A percentile compares a stretch with the other conserved stretches of the same genome.
phyloP scores from a whole-genome alignment of 2,329 filamentous ascomycete species.

The Lojkania enalia region DNA sequence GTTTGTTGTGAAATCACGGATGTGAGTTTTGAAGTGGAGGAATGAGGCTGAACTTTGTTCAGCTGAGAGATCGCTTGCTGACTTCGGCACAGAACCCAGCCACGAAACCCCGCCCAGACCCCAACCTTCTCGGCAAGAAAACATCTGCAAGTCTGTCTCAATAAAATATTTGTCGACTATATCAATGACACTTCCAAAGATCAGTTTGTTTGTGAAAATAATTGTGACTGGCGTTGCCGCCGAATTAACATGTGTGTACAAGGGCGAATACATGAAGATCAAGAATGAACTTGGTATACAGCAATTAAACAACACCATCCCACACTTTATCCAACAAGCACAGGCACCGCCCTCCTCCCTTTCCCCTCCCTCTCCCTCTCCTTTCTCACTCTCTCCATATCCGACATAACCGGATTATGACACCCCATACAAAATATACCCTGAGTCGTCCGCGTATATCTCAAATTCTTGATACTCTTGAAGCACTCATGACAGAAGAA shows the following conservation, averaged over 20 bases:
- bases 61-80: neutral
- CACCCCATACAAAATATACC: slow-evolving; percentile 13
- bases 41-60: neutral
- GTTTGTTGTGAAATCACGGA: neutral
- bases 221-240: too few species aligned
- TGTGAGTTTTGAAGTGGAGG: slow-evolving; percentile 1
- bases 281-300: too few species aligned
- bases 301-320: neutral
- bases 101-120: too few species aligned
- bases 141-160: too few species aligned
- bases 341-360: neutral
- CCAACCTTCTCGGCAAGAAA: too few species aligned
- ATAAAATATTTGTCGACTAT: too few species aligned
- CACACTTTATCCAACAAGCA: neutral
- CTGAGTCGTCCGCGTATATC: slow-evolving; percentile 8
- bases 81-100: too few species aligned
- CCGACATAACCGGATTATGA: neutral
- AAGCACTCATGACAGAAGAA: slow-evolving; percentile 13
- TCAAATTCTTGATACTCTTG: slow-evolving; percentile 10
- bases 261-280: too few species aligned
- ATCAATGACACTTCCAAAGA: too few species aligned
- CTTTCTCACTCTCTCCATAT: neutral
- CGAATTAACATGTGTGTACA: too few species aligned
- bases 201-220: too few species aligned
- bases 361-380: neutral